These are phyloP conservation scores for Agrocybe pediades DNA, from an alignment of 768 basidiomycete species.

Conservation along the genomic window DNA sequence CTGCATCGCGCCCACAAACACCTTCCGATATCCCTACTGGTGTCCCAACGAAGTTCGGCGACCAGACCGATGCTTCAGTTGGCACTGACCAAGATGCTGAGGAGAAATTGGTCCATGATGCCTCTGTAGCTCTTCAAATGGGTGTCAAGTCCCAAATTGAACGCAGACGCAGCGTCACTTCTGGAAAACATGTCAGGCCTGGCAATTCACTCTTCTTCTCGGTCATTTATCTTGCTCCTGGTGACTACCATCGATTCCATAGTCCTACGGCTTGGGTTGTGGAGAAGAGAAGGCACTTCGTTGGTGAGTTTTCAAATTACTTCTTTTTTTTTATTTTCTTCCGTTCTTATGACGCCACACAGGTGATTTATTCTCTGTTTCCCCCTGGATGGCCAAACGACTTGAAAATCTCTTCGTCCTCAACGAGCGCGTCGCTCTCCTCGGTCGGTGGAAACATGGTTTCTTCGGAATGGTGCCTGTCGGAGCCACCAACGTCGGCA, in stretches of 20 bases:
- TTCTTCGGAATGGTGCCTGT: constrained; percentile 99
- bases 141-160: constrained; percentile 44
- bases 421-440: constrained; percentile 96
- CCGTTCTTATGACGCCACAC: background rate
- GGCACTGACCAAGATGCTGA: constrained; percentile 51
- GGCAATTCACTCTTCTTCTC: constrained; percentile 89
- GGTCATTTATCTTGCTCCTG: constrained; percentile 97
- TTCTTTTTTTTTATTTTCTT: background rate
- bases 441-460: constrained; percentile 93
- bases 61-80: constrained; percentile 76
- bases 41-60: constrained; percentile 59
- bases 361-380: constrained; percentile 96
- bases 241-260: constrained; percentile 98
- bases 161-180: constrained; percentile 30
- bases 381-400: constrained; percentile 92
- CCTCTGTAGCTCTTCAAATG: constrained; percentile 72
- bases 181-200: constrained; percentile 55
- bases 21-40: constrained; percentile 5
- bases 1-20: constrained; percentile 4
- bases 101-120: constrained; percentile 65
- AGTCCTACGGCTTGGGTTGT: constrained; percentile 97
- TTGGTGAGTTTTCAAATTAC: constrained; percentile 52
- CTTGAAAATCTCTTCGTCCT: constrained; percentile 92
- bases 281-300: constrained; percentile 92
- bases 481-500: constrained; percentile 97